These are phyloP conservation scores for Mucor plumbeus DNA, from an alignment of 371 early-diverging fungal genomes.

Conservation along the genomic window DNA sequence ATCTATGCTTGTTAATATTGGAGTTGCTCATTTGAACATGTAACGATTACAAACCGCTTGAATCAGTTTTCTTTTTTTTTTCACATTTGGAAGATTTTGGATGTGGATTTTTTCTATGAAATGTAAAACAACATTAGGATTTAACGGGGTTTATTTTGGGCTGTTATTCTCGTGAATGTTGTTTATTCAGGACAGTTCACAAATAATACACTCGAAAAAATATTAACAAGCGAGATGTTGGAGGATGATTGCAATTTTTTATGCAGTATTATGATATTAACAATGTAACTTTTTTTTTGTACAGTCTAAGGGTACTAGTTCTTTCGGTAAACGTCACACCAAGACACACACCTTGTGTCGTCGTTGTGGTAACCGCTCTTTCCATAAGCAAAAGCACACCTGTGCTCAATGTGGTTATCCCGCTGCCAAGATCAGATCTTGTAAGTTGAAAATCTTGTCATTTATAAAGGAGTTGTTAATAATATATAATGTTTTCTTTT, in stretches of 20 bases:
- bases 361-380: conserved; percentile 97
- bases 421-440: conserved; percentile 95
- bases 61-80: not conserved
- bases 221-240: not conserved
- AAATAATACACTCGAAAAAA: not conserved
- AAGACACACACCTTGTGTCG: conserved; percentile 99
- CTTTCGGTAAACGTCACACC: conserved; percentile 99
- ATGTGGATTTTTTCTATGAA: not conserved
- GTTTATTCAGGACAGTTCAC: too few relatives aligned
- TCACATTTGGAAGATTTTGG: not conserved
- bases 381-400: conserved; percentile 99
- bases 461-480: not conserved
- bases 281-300: not conserved
- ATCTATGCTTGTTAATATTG: conserved; percentile 9
- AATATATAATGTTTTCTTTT: not conserved
- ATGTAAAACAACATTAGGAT: not conserved
- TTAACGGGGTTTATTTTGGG: not conserved
- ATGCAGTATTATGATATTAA: not conserved
- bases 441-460: conserved; percentile 56
- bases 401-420: conserved; percentile 99
- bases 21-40: not conserved
- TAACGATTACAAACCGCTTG: not conserved
- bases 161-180: too few relatives aligned
- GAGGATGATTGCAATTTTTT: not conserved
- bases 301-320: conserved; percentile 99